Percentiles rank a stretch among this genome's conserved stretches.
These are phyloP conservation scores for Yamadazyma friedrichii DNA, from an alignment of 1,139 yeast species.

Conservation along the genomic window DNA sequence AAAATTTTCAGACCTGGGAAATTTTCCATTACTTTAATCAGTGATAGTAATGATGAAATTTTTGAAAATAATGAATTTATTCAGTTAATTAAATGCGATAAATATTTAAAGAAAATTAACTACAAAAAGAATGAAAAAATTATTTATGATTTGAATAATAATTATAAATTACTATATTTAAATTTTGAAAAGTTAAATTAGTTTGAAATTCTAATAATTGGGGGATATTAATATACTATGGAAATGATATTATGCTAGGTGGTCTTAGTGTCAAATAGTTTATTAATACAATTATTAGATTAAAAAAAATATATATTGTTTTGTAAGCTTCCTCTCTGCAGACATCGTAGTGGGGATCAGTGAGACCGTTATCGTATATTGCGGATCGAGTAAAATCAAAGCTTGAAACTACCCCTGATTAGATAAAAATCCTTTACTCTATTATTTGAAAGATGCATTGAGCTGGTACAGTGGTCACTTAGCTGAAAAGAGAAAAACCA, in stretches of 20 bases:
- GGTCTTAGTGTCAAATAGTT: conserved; percentile 15
- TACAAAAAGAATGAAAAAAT: conserved; percentile 69
- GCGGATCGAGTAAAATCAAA: too few relatives aligned
- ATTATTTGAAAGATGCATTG: too few relatives aligned
- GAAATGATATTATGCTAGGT: conserved; percentile 16
- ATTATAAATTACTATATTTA: conserved; percentile 48
- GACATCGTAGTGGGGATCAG: neutral
- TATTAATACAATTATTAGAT: conserved; percentile 15
- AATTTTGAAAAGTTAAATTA: conserved; percentile 32
- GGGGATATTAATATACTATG: conserved; percentile 16
- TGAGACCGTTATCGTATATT: too few relatives aligned
- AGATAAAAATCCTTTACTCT: too few relatives aligned
- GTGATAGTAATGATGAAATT: conserved; percentile 23
- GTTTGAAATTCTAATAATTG: conserved; percentile 11
- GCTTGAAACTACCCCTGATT: too few relatives aligned
- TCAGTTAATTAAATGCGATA: conserved; percentile 32
- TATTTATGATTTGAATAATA: conserved; percentile 61
- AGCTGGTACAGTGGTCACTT: too few relatives aligned
- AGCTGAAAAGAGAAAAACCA: too few relatives aligned
- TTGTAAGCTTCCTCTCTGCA: neutral
- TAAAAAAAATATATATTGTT: conserved; percentile 1
- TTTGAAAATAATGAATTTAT: conserved; percentile 10
- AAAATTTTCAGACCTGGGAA: conserved; percentile 70
- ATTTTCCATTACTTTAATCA: conserved; percentile 72
- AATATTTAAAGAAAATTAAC: conserved; percentile 39